These are phyloP conservation scores for Daldinia caldariorum DNA, from an alignment of 495 filamentous ascomycete genomes.

Conservation along the genomic window DNA sequence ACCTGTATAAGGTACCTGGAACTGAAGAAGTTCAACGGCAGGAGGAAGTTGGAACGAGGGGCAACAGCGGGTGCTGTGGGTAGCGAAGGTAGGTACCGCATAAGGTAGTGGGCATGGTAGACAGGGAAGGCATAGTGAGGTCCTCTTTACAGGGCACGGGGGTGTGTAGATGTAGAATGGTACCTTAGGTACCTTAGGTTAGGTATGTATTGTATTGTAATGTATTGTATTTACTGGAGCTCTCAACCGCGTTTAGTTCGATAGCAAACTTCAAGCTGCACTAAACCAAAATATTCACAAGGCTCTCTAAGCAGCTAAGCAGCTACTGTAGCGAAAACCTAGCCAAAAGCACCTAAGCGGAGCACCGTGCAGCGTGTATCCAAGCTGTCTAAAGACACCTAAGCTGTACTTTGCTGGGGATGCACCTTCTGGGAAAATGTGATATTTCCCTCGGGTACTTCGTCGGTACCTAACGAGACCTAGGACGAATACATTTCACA, in stretches of 20 bases:
- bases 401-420: background rate
- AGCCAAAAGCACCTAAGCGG: constrained; percentile 21
- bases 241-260: constrained; percentile 34
- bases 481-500: constrained; percentile 10
- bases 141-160: constrained; percentile 18
- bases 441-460: constrained; percentile 17
- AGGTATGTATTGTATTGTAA: background rate
- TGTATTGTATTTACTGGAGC: constrained; percentile 6
- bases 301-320: constrained; percentile 28
- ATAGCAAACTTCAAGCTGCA: constrained; percentile 33
- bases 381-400: constrained; percentile 19
- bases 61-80: constrained; percentile 19
- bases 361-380: constrained; percentile 24
- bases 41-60: background rate
- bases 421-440: background rate
- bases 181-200: too few relatives aligned
- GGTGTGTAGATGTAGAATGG: constrained; percentile 28
- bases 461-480: constrained; percentile 23
- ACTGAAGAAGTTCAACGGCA: constrained; percentile 10
- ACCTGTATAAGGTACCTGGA: too few relatives aligned
- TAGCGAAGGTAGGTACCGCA: constrained; percentile 21
- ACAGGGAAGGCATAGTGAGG: constrained; percentile 19
- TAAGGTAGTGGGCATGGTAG: constrained; percentile 22
- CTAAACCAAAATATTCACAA: constrained; percentile 34
- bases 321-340: constrained; percentile 23